These are phyloP conservation scores for Nemania diffusa DNA, from an alignment of 2,329 filamentous ascomycete species.

Conservation along the genomic window DNA sequence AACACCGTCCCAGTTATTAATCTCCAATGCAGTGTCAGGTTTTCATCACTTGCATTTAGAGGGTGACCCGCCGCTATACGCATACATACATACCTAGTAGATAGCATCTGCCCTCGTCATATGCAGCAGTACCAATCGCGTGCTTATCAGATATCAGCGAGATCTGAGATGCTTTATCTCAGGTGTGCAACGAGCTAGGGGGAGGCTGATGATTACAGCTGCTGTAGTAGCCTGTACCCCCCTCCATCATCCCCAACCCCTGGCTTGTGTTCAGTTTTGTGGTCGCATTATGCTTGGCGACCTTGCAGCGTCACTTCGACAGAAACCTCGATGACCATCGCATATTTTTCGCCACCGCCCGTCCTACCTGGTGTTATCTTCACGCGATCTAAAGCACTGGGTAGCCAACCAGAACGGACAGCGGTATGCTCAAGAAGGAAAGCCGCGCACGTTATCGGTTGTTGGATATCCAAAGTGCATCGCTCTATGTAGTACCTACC, in stretches of 20 bases:
- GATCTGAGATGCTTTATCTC: conserved; percentile 24
- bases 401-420: conserved; percentile 2
- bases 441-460: conserved; percentile 16
- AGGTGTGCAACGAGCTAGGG: conserved; percentile 5
- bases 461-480: background rate
- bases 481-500: background rate
- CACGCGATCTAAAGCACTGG: conserved; percentile 1
- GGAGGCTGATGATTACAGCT: conserved; percentile 2
- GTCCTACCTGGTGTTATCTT: conserved; percentile 14
- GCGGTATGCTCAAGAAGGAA: conserved; percentile 18
- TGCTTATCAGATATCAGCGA: conserved; percentile 11
- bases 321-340: background rate
- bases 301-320: conserved; percentile 27
- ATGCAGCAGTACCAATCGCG: conserved; percentile 8
- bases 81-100: background rate
- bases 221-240: too few relatives aligned
- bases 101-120: background rate
- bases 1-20: conserved; percentile 1
- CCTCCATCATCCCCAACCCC: conserved; percentile 9
- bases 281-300: conserved; percentile 25
- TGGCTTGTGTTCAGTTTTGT: background rate
- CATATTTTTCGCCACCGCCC: conserved; percentile 16
- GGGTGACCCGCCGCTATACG: conserved; percentile 8
- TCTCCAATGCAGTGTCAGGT: conserved; percentile 14
- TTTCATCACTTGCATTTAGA: conserved; percentile 23